phyloP scores from a whole-genome alignment of 371 early-diverging fungal genomes.

The Mortierella sp. region DNA sequence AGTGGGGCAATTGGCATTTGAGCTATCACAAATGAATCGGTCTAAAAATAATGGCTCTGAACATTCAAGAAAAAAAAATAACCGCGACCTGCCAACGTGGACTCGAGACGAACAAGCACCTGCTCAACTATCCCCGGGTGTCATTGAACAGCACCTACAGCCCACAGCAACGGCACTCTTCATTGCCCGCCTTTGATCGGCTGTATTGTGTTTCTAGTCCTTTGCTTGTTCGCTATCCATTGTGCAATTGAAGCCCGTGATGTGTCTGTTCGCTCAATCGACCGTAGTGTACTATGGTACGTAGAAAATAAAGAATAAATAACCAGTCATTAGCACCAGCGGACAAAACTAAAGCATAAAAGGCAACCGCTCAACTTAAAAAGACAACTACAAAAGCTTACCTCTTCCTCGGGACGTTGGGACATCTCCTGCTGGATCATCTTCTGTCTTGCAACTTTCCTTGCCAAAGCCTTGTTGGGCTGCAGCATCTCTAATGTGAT shows the following conservation, averaged over 20 bases:
- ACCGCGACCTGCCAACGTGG: background rate
- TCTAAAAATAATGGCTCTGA: background rate
- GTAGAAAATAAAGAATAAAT: background rate
- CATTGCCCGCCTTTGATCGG: background rate
- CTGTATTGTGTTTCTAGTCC: background rate
- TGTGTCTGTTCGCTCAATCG: constrained; percentile 13
- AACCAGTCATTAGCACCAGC: constrained; percentile 10
- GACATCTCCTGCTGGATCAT: constrained; percentile 36
- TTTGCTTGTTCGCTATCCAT: constrained; percentile 1
- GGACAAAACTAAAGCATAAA: background rate
- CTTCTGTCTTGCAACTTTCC: constrained; percentile 45
- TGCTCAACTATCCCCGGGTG: background rate
- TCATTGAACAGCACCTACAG: background rate
- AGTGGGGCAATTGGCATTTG: background rate
- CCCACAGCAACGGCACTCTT: background rate
- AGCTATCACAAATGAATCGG: background rate
- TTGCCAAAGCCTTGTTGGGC: constrained; percentile 48
- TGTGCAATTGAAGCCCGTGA: background rate
- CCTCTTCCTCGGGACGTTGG: constrained; percentile 37
- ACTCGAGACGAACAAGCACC: background rate
- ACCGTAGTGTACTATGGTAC: constrained; percentile 36
- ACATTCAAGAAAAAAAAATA: background rate
- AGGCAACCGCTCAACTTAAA: background rate
- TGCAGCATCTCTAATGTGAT: constrained; percentile 33
- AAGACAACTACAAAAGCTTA: background rate